Evolutionary conservation across 2,329 filamentous ascomycete species (phyloP), one percentile per base, ranked within the genome.

Genomic region (Dactylonectria estremocensis): DNA sequence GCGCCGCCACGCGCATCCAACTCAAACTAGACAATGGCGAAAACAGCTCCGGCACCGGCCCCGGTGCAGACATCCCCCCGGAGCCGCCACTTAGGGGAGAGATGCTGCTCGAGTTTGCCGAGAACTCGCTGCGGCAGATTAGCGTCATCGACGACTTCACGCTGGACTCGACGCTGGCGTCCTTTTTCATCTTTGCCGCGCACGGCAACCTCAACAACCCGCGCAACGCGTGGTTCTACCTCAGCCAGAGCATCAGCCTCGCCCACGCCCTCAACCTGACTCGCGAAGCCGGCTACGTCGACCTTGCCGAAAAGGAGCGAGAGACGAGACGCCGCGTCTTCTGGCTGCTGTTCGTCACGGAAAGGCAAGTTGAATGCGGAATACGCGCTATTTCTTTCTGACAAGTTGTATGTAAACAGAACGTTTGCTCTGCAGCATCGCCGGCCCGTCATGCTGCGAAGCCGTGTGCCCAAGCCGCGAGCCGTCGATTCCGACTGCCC

Each of bases 301-400:
- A 69, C 7, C 14, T 79, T 0, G 49, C 72, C 1, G 61, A 71
- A 1, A 60, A 35, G 1, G 77, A 79, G 5, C 69, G 75, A 0
- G 77, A 79, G n/a, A 74, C 66, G 61, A 71, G 77, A 37, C 65
- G 78, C 4, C 74, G 78, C 0, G 71, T 79, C 5, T 78, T 81
- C 28, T 81, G 79, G 79, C 71, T 81, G 0, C 46, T 81, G 0
- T 81, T 80, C 55, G 79, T 81, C 0, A 79, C 78, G 11, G 78
- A 79, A 59, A 64, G 78, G 77, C 75, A 13, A 3, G 43, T 3
- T 16, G 1, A 1, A 1, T 18, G 4, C 0, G 3, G 0, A 2
- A 10, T 9, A 14, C 22, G 1, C 24, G 8, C 1, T 50, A 6
- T 28, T 31, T n/a, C n/a, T n/a, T 31, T 50, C 48, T 22, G 18